Evolutionary conservation across 345 rosid species (phyloP).

Genomic region (Theobroma cacao): DNA sequence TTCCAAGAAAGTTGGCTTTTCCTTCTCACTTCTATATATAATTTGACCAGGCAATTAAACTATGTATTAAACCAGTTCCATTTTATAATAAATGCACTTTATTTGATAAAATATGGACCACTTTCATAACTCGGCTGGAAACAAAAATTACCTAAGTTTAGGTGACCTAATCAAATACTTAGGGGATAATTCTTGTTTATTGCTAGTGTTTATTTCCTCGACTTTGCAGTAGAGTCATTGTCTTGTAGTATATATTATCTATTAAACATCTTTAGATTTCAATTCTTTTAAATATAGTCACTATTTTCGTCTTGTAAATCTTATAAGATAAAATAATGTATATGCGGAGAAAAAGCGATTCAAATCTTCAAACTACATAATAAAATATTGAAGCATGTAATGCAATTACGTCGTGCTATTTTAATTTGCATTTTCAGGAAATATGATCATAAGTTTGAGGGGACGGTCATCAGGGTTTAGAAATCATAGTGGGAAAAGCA

Average conservation of each 20-base stretch:
- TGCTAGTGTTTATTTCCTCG: not conserved
- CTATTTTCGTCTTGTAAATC: no score
- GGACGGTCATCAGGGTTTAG: not conserved
- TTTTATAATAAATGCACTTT: not conserved
- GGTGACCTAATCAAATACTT: slow-evolving; percentile 4
- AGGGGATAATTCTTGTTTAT: not conserved
- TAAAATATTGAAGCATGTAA: not conserved
- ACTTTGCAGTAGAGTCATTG: not conserved
- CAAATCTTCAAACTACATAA: no score
- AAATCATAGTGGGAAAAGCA: not conserved
- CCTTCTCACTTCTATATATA: not conserved
- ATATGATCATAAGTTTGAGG: not conserved
- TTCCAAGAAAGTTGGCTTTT: not conserved
- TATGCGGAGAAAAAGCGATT: no score
- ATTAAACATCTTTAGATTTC: not conserved
- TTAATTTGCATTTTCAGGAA: not conserved
- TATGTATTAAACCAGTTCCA: not conserved
- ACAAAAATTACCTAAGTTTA: slow-evolving; percentile 8
- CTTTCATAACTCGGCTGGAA: not conserved
- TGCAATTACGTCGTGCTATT: not conserved
- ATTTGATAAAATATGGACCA: not conserved
- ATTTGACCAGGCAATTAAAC: not conserved
- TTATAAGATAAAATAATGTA: not conserved
- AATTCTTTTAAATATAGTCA: not conserved
- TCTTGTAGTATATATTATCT: not conserved